These are phyloP conservation scores for Phytophthora quininea DNA, from an alignment of 352 stramenopile species.

Conservation along the genomic window DNA sequence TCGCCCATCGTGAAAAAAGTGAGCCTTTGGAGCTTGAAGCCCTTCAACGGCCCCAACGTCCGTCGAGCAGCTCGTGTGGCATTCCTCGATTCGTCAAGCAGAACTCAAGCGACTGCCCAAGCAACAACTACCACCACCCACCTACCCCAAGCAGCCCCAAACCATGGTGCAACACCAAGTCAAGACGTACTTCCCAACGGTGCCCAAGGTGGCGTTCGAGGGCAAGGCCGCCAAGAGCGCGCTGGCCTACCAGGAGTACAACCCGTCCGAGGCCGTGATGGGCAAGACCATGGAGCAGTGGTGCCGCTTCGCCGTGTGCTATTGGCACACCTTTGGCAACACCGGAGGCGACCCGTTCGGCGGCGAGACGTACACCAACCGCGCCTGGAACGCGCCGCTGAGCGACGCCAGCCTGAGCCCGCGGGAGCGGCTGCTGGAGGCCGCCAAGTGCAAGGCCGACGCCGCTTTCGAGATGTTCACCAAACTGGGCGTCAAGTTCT, in stretches of 20 bases:
- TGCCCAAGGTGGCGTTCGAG: constrained; percentile 72
- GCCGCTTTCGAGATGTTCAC: constrained; percentile 89
- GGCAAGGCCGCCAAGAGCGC: constrained; percentile 47
- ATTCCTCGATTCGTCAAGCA: constrained; percentile 23
- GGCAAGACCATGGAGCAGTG: constrained; percentile 81
- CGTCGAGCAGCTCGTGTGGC: constrained; percentile 3
- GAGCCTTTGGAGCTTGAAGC: background rate
- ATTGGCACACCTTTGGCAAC: constrained; percentile 61
- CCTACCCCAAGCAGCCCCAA: background rate
- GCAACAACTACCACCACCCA: too few relatives aligned
- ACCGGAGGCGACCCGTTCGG: constrained; percentile 43
- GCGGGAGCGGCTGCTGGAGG: constrained; percentile 56
- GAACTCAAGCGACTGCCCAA: constrained; percentile 14
- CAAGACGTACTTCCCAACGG: constrained; percentile 59
- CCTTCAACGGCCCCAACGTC: background rate
- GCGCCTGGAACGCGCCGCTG: constrained; percentile 42
- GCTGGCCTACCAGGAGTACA: constrained; percentile 82
- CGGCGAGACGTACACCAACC: constrained; percentile 43
- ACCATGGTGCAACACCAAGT: constrained; percentile 37
- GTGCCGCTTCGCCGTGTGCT: constrained; percentile 69
- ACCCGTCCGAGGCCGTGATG: constrained; percentile 72
- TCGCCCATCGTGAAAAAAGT: background rate
- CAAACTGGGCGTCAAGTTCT: constrained; percentile 85
- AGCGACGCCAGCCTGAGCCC: constrained; percentile 43
- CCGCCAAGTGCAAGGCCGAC: constrained; percentile 76